Percentiles rank a stretch among this genome's conserved stretches.
These are phyloP conservation scores for Allodekkera sacchari DNA, from an alignment of 805 yeast genomes.

Conservation along the genomic window DNA sequence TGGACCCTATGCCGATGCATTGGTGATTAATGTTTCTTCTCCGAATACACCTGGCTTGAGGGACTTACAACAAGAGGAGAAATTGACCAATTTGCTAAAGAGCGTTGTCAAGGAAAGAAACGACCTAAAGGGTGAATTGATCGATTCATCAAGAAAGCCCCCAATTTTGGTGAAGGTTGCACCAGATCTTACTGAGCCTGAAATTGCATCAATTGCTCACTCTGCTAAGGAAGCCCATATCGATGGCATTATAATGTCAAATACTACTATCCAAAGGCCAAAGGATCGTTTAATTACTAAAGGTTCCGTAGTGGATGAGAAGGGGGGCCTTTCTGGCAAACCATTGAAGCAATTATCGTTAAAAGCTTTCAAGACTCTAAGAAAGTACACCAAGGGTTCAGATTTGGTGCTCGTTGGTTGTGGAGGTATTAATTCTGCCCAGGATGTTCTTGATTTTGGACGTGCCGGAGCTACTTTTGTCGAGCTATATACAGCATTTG, in stretches of 20 bases:
- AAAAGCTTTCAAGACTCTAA: conserved; percentile 59
- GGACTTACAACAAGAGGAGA: conserved; percentile 70
- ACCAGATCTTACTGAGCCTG: conserved; percentile 80
- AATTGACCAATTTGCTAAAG: conserved; percentile 57
- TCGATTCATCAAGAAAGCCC: conserved; percentile 40
- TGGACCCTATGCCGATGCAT: conserved; percentile 79
- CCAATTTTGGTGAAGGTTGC: conserved; percentile 89
- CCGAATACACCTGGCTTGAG: conserved; percentile 96
- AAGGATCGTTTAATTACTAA: conserved; percentile 39
- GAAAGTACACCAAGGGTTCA: conserved; percentile 69
- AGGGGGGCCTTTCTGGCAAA: conserved; percentile 90
- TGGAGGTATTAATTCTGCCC: conserved; percentile 86
- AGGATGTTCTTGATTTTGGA: conserved; percentile 86
- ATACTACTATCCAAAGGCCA: conserved; percentile 88
- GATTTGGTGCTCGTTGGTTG: conserved; percentile 79
- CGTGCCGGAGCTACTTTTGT: conserved; percentile 90
- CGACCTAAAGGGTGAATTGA: conserved; percentile 30
- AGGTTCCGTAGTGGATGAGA: conserved; percentile 39
- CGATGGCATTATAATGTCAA: conserved; percentile 88
- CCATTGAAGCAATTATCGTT: conserved; percentile 80
- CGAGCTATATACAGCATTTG: conserved; percentile 82
- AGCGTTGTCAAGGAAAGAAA: conserved; percentile 68
- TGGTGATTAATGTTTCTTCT: conserved; percentile 86
- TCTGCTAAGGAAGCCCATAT: conserved; percentile 70
- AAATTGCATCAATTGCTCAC: conserved; percentile 72